phyloP scores from a whole-genome alignment of 2,329 filamentous ascomycete genomes.

The Fusarium metavorans region DNA sequence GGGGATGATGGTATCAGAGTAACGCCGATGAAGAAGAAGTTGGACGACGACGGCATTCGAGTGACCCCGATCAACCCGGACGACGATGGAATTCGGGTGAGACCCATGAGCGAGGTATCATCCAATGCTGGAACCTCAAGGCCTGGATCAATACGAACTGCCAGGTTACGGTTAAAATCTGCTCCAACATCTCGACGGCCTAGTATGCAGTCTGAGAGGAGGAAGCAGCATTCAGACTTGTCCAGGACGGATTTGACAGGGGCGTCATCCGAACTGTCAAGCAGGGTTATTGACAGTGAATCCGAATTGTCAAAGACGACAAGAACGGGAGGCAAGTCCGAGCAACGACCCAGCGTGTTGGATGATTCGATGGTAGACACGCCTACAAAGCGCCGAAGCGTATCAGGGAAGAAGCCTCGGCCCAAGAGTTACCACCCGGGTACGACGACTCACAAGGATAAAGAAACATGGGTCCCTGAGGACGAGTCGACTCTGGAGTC shows the following conservation, averaged over 20 bases:
- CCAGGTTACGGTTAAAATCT: conserved; percentile 46
- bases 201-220: conserved; percentile 45
- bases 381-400: conserved; percentile 52
- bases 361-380: conserved; percentile 55
- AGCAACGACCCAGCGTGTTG: conserved; percentile 33
- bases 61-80: conserved; percentile 44
- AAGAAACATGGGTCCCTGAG: conserved; percentile 46
- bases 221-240: conserved; percentile 30
- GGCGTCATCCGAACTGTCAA: conserved; percentile 25
- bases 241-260: conserved; percentile 25
- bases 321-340: conserved; percentile 14
- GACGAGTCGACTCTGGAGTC: conserved; percentile 45
- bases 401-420: conserved; percentile 42
- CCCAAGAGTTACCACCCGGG: conserved; percentile 41
- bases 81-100: conserved; percentile 50
- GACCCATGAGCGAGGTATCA: conserved; percentile 46
- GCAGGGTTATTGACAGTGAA: conserved; percentile 20
- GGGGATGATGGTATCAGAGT: conserved; percentile 60
- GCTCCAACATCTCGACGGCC: conserved; percentile 40
- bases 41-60: conserved; percentile 51
- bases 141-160: conserved; percentile 35
- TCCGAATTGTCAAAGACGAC: conserved; percentile 39
- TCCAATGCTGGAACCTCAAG: conserved; percentile 39
- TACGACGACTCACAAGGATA: conserved; percentile 41
- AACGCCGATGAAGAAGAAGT: conserved; percentile 51